Evolutionary conservation across 2,329 filamentous ascomycete species (phyloP).

Genomic region (Diaporthe citri): DNA sequence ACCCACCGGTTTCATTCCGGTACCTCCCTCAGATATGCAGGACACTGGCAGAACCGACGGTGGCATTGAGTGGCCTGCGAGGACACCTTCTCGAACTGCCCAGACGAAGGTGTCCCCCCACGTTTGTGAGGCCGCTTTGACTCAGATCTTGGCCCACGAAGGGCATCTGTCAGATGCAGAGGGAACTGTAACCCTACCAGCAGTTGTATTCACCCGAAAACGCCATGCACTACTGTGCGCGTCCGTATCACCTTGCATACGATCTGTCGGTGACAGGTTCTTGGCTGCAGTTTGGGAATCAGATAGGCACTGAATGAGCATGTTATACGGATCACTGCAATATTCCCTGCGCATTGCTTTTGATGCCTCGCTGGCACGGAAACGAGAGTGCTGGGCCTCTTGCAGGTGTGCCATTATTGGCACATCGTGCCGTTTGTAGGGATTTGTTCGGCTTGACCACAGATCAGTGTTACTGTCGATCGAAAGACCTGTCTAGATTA

Average conservation of each 20-base stretch:
- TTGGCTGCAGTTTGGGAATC: background rate
- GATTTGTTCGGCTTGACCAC: background rate
- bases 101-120: background rate
- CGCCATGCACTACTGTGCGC: background rate
- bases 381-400: background rate
- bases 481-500: background rate
- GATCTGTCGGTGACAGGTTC: background rate
- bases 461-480: background rate
- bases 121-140: background rate
- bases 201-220: background rate
- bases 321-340: background rate
- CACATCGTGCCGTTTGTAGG: background rate
- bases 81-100: background rate
- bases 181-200: background rate
- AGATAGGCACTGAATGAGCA: background rate
- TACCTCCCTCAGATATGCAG: background rate
- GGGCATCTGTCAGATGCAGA: slow-evolving; percentile 16
- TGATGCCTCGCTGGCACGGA: slow-evolving; percentile 7
- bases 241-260: background rate
- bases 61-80: background rate
- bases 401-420: background rate
- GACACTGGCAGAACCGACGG: background rate
- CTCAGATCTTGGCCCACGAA: slow-evolving; percentile 3
- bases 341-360: background rate
- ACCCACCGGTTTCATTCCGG: background rate